A percentile compares a stretch with the other conserved stretches of the same genome.
Evolutionary conservation across 2,329 filamentous ascomycete genomes (phyloP).

Genomic region (Orbilia brochopaga): DNA sequence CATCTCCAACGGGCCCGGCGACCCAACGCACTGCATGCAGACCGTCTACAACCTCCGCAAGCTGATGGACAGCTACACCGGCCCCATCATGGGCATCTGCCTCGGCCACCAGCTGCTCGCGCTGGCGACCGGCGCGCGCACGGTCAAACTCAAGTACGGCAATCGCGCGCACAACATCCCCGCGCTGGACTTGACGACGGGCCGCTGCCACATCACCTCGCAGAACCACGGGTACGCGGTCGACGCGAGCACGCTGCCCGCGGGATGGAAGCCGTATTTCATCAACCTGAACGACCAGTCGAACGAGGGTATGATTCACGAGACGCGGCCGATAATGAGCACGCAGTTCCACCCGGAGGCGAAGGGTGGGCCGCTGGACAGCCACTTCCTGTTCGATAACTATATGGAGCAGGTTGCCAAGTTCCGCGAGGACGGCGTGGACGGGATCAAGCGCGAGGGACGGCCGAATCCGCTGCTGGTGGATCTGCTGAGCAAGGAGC

Average conservation of each 20-base stretch:
- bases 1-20: slow-evolving; percentile 97
- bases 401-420: slow-evolving; percentile 87
- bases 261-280: slow-evolving; percentile 96
- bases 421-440: slow-evolving; percentile 62
- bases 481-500: slow-evolving; percentile 89
- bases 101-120: slow-evolving; percentile 95
- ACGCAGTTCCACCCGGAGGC: slow-evolving; percentile 99
- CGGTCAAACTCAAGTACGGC: slow-evolving; percentile 98
- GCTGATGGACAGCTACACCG: slow-evolving; percentile 86
- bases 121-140: slow-evolving; percentile 83
- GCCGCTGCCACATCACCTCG: slow-evolving; percentile 96
- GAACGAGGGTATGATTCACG: slow-evolving; percentile 97
- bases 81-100: slow-evolving; percentile 97
- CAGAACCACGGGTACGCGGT: slow-evolving; percentile 99
- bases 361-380: slow-evolving; percentile 95
- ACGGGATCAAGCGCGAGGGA: slow-evolving; percentile 72
- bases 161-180: slow-evolving; percentile 99
- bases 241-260: slow-evolving; percentile 78
- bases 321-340: slow-evolving; percentile 93
- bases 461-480: slow-evolving; percentile 85
- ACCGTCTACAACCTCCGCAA: slow-evolving; percentile 91
- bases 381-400: slow-evolving; percentile 93
- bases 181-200: slow-evolving; percentile 89
- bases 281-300: slow-evolving; percentile 96
- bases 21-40: slow-evolving; percentile 93